A percentile compares a stretch with the other conserved stretches of the same genome.
Evolutionary conservation across 1,284 basidiomycete genomes (phyloP).

Genomic region (Paramarasmius palmivorus): DNA sequence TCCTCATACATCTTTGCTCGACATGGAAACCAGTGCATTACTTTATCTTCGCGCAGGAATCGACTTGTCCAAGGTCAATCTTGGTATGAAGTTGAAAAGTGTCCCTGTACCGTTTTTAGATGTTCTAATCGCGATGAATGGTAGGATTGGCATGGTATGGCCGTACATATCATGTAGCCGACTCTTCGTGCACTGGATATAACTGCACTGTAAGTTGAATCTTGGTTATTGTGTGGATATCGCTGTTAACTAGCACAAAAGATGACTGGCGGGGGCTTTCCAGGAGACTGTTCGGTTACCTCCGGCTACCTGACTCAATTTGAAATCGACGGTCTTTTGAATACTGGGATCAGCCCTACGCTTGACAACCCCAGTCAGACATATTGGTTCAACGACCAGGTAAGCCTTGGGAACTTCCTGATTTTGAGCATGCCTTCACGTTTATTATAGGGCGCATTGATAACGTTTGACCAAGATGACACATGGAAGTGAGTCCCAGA

Average conservation of each 20-base stretch:
- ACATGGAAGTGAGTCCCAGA: conserved; percentile 1
- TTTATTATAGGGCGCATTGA: conserved; percentile 1
- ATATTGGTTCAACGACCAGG: conserved; percentile 17
- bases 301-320: conserved; percentile 18
- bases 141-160: neutral
- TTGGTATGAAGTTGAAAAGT: neutral
- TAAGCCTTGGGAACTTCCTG: neutral
- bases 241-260: too few species aligned
- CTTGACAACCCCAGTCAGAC: conserved; percentile 15
- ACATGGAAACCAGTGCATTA: conserved; percentile 17
- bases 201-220: neutral
- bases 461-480: conserved; percentile 19
- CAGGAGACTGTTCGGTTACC: conserved; percentile 15
- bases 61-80: conserved; percentile 11
- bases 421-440: neutral
- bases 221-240: too few species aligned
- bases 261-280: conserved; percentile 19
- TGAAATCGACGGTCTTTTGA: conserved; percentile 16
- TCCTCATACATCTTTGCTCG: conserved; percentile 21
- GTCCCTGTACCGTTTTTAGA: neutral
- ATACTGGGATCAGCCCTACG: conserved; percentile 4
- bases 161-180: neutral
- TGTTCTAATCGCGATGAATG: neutral
- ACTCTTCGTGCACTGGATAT: neutral
- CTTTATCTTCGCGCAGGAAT: conserved; percentile 21